phyloP scores from a whole-genome alignment of 805 yeast species.

The Danielozyma ontarioensis region DNA sequence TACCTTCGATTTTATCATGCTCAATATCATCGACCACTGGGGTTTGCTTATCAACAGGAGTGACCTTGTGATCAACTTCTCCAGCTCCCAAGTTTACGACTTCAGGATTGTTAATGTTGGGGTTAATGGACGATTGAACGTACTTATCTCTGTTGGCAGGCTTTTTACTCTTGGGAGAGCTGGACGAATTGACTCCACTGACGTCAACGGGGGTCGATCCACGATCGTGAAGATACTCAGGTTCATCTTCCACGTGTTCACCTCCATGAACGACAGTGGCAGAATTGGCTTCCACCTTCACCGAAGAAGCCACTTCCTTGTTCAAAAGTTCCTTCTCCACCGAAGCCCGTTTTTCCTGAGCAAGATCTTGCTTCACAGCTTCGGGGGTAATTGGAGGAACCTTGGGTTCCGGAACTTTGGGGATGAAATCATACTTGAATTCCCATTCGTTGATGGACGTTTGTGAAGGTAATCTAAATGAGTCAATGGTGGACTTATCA shows the following conservation, averaged over 20 bases:
- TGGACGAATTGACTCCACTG: slow-evolving; percentile 2
- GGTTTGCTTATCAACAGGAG: slow-evolving; percentile 23
- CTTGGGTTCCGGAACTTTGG: slow-evolving; percentile 35
- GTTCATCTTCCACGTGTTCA: slow-evolving; percentile 31
- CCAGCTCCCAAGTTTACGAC: slow-evolving; percentile 32
- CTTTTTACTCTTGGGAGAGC: slow-evolving; percentile 14
- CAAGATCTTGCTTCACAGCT: slow-evolving; percentile 45
- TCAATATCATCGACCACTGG: slow-evolving; percentile 34
- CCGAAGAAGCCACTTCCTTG: slow-evolving; percentile 28
- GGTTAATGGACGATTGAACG: slow-evolving; percentile 37
- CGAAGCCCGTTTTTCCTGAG: slow-evolving; percentile 33
- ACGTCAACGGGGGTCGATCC: slow-evolving; percentile 33
- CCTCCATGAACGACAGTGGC: slow-evolving; percentile 41
- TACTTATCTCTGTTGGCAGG: slow-evolving; percentile 36
- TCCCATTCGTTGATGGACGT: slow-evolving; percentile 46
- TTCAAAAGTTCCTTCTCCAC: slow-evolving; percentile 33
- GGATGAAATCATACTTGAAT: slow-evolving; percentile 42
- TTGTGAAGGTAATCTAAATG: slow-evolving; percentile 45
- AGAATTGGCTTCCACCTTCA: slow-evolving; percentile 40
- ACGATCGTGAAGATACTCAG: slow-evolving; percentile 34
- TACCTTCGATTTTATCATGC: slow-evolving; percentile 20
- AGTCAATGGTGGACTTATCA: slow-evolving; percentile 55
- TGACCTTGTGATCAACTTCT: slow-evolving; percentile 31
- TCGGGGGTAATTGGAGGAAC: slow-evolving; percentile 44
- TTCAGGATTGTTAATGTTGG: slow-evolving; percentile 31